phyloP scores from a whole-genome alignment of 2,329 filamentous ascomycete genomes.

The Fusarium keratoplasticum region DNA sequence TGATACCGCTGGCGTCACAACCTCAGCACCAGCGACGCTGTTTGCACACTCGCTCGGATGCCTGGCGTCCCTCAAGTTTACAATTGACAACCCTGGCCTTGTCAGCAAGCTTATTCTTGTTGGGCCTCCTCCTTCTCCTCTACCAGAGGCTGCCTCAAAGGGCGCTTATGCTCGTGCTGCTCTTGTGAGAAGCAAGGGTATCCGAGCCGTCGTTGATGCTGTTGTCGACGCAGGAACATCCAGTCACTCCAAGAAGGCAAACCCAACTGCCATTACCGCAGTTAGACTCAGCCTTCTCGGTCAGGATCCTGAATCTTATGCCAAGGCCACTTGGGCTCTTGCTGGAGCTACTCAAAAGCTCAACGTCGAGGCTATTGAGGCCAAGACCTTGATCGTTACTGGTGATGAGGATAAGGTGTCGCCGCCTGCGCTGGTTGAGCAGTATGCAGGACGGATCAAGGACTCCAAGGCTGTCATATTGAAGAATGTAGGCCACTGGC shows the following conservation, averaged over 20 bases:
- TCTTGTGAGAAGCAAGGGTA: conserved; percentile 56
- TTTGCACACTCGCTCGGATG: conserved; percentile 66
- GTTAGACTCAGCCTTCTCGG: conserved; percentile 57
- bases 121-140: conserved; percentile 59
- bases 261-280: conserved; percentile 56
- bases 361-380: conserved; percentile 48
- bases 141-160: conserved; percentile 51
- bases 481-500: conserved; percentile 61
- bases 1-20: conserved; percentile 45
- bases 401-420: conserved; percentile 59
- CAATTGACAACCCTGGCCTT: conserved; percentile 51
- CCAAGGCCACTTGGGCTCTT: conserved; percentile 64
- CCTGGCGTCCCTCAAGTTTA: conserved; percentile 58
- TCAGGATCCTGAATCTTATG: conserved; percentile 65
- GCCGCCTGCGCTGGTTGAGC: conserved; percentile 49
- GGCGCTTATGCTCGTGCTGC: conserved; percentile 50
- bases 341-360: conserved; percentile 52
- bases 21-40: conserved; percentile 50
- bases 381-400: conserved; percentile 55
- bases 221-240: conserved; percentile 44
- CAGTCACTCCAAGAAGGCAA: conserved; percentile 30
- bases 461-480: conserved; percentile 49
- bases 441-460: conserved; percentile 44
- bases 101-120: conserved; percentile 60
- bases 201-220: conserved; percentile 56